A percentile compares a stretch with the other conserved stretches of the same genome.
Evolutionary conservation across 176 grass and related monocot species (phyloP).

Genomic region (Canna indica): DNA sequence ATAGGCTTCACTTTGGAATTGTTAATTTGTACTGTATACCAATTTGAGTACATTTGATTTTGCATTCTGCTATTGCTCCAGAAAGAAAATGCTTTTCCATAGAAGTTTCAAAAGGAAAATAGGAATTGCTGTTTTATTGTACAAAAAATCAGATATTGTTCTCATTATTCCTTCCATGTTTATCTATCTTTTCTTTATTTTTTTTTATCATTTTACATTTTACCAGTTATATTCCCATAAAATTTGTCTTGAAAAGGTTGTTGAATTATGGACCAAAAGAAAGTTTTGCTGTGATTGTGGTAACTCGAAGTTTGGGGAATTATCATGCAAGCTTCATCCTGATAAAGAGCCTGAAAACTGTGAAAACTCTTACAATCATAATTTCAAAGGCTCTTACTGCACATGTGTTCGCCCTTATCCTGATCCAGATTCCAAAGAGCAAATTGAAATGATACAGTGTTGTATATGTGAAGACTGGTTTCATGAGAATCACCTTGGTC

Average conservation of each 20-base stretch:
- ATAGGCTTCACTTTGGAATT: background rate
- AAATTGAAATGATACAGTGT: constrained; percentile 98
- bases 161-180: background rate
- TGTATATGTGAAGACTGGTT: constrained; percentile 99
- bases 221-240: too few species aligned
- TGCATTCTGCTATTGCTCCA: background rate
- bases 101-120: too few species aligned
- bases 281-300: constrained; percentile 92
- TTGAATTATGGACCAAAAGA: constrained; percentile 96
- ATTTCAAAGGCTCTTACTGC: constrained; percentile 93
- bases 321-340: constrained; percentile 66
- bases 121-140: background rate
- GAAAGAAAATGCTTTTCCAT: too few species aligned
- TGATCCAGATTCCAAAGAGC: constrained; percentile 79
- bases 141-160: background rate
- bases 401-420: constrained; percentile 84
- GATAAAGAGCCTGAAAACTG: constrained; percentile 66
- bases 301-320: constrained; percentile 73
- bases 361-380: constrained; percentile 78
- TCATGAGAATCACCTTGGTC: constrained; percentile 84
- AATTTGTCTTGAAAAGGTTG: constrained; percentile 51
- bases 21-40: background rate
- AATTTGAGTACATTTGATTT: background rate
- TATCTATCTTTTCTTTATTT: background rate
- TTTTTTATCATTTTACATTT: background rate